Percentiles rank a stretch among this genome's conserved stretches.
Conservation (phyloP, 495 filamentous ascomycete genomes). For the Tuber indicum region DNA sequence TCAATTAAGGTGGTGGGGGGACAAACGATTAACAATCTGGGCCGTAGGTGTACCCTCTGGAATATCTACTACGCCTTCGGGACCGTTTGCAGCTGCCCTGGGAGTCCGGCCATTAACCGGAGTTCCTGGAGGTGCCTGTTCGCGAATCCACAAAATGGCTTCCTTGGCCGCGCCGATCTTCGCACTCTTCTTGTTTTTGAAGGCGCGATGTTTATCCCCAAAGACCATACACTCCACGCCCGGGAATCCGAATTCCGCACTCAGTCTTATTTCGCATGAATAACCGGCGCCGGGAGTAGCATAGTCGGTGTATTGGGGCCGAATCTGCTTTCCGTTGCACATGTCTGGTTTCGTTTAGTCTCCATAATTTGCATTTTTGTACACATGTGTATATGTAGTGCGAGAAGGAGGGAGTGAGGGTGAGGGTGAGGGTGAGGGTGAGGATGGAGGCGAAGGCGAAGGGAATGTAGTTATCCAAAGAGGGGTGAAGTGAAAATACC, state of each 20-base stretch:
- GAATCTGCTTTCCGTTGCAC: constrained; percentile 25
- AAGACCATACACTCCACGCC: constrained; percentile 31
- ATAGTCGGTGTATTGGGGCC: constrained; percentile 34
- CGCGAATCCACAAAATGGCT: constrained; percentile 33
- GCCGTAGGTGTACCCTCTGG: constrained; percentile 17
- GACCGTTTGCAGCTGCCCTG: constrained; percentile 17
- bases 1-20: not conserved
- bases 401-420: constrained; percentile 6
- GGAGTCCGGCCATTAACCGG: constrained; percentile 9
- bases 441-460: not conserved
- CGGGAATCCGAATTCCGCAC: constrained; percentile 25
- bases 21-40: constrained; percentile 34
- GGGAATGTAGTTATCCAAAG: not conserved
- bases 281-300: constrained; percentile 29
- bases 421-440: not conserved
- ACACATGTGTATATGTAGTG: not conserved
- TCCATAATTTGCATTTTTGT: not conserved
- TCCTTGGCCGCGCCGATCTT: constrained; percentile 37
- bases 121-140: constrained; percentile 20
- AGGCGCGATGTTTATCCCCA: constrained; percentile 36
- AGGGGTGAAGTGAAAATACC: constrained; percentile 16
- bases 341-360: constrained; percentile 15
- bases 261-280: constrained; percentile 31
- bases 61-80: constrained; percentile 16
- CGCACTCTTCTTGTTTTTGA: constrained; percentile 36